phyloP scores from a whole-genome alignment of 495 filamentous ascomycete genomes.

The Pyrenopolyporus hunteri region DNA sequence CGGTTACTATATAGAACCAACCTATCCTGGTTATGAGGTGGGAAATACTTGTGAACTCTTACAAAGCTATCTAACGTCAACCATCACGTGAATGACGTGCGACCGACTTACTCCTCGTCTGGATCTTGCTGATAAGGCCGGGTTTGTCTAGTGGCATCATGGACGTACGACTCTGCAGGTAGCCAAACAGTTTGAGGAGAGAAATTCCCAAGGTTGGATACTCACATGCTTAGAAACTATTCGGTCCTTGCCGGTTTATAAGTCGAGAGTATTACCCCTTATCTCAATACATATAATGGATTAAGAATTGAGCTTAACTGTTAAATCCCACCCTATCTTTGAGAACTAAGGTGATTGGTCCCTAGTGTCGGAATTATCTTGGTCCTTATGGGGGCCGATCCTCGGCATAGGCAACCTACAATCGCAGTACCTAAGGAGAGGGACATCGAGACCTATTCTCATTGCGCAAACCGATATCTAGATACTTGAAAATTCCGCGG shows the following conservation, averaged over 20 bases:
- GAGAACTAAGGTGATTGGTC: neutral
- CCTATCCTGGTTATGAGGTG: too few relatives aligned
- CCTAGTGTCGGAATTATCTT: neutral
- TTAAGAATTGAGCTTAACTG: neutral
- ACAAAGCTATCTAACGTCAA: constrained; percentile 40
- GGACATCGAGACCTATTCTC: too few relatives aligned
- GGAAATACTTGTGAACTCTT: constrained; percentile 27
- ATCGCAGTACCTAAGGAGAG: too few relatives aligned
- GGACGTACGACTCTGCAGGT: constrained; percentile 12
- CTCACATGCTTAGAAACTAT: neutral
- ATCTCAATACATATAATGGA: neutral
- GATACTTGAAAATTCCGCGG: too few relatives aligned
- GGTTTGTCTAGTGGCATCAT: constrained; percentile 12
- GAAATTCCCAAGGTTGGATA: too few relatives aligned
- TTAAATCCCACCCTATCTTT: neutral
- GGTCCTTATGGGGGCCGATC: too few relatives aligned
- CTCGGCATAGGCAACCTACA: too few relatives aligned
- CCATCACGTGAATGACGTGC: constrained; percentile 40
- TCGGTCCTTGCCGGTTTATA: neutral
- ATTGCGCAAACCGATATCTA: too few relatives aligned
- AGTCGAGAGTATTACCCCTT: neutral
- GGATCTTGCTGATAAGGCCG: constrained; percentile 19
- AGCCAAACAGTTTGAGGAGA: neutral
- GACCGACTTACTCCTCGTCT: constrained; percentile 6
- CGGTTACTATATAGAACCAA: neutral